These are phyloP conservation scores for Tetracladium marchalianum DNA, from an alignment of 495 filamentous ascomycete genomes.

Conservation along the genomic window DNA sequence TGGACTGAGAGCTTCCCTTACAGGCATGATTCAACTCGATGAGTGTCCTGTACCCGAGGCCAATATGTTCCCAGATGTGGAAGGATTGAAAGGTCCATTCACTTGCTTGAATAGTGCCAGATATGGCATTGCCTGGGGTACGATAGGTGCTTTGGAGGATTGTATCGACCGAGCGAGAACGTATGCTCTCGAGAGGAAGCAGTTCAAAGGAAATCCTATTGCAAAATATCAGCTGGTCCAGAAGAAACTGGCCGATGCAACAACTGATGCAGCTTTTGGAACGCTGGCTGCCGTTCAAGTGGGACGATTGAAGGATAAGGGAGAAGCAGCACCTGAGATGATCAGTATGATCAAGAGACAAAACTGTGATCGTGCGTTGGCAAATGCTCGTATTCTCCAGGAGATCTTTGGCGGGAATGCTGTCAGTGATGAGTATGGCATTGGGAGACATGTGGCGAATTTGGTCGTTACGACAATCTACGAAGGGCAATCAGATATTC, in stretches of 20 bases:
- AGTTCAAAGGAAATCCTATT: slow-evolving; percentile 93
- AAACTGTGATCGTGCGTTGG: slow-evolving; percentile 87
- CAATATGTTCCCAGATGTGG: slow-evolving; percentile 90
- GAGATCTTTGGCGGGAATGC: slow-evolving; percentile 97
- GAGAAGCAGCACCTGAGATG: slow-evolving; percentile 86
- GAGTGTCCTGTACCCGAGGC: slow-evolving; percentile 78
- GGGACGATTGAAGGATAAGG: slow-evolving; percentile 84
- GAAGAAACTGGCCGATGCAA: slow-evolving; percentile 91
- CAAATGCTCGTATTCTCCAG: slow-evolving; percentile 71
- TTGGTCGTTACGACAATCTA: slow-evolving; percentile 97
- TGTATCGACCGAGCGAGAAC: slow-evolving; percentile 68
- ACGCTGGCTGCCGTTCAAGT: slow-evolving; percentile 81
- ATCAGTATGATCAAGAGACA: slow-evolving; percentile 97
- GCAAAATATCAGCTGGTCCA: slow-evolving; percentile 98
- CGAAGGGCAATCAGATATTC: slow-evolving; percentile 94
- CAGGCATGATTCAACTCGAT: slow-evolving; percentile 95
- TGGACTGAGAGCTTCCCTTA: slow-evolving; percentile 84
- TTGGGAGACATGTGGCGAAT: slow-evolving; percentile 92
- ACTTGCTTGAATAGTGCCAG: slow-evolving; percentile 88
- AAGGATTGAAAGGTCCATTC: slow-evolving; percentile 84
- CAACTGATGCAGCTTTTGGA: slow-evolving; percentile 84
- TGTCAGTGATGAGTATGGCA: slow-evolving; percentile 90
- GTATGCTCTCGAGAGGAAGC: slow-evolving; percentile 84
- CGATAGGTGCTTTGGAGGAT: slow-evolving; percentile 90
- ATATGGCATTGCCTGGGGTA: slow-evolving; percentile 87